These are phyloP conservation scores for Trichoderma koningiopsis DNA, from an alignment of 2,329 filamentous ascomycete species.

Conservation along the genomic window DNA sequence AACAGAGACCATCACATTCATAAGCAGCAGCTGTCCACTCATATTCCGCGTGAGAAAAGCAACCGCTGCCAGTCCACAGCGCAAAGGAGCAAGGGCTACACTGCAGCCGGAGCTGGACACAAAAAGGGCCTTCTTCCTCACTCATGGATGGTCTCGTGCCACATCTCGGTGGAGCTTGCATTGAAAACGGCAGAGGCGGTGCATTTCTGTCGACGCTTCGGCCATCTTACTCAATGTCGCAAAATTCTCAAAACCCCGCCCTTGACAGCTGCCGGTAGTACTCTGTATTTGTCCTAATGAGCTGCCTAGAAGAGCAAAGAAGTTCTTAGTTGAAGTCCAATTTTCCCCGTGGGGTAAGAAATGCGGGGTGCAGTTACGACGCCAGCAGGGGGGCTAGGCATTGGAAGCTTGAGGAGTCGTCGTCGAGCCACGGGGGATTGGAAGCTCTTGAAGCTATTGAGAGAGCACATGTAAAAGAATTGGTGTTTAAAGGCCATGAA, in stretches of 20 bases:
- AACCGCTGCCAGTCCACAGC: not conserved
- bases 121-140: constrained; percentile 9
- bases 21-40: not conserved
- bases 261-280: not conserved
- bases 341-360: constrained; percentile 25
- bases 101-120: not conserved
- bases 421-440: not conserved
- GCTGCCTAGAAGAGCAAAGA: constrained; percentile 20
- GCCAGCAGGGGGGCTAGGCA: not conserved
- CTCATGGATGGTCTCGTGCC: constrained; percentile 13
- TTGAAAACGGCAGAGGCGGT: not conserved
- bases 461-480: constrained; percentile 18
- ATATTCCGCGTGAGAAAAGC: not conserved
- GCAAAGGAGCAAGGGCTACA: too few relatives aligned
- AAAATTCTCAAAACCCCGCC: not conserved
- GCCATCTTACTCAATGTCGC: constrained; percentile 8
- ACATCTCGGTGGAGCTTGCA: not conserved
- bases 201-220: not conserved
- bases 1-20: not conserved
- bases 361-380: constrained; percentile 23
- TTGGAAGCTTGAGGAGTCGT: not conserved
- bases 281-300: not conserved
- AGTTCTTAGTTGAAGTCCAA: not conserved
- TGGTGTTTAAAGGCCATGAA: not conserved
- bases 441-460: not conserved